Conservation (phyloP, 202 grass and related monocot genomes). For the Brachypodium distachyon region DNA sequence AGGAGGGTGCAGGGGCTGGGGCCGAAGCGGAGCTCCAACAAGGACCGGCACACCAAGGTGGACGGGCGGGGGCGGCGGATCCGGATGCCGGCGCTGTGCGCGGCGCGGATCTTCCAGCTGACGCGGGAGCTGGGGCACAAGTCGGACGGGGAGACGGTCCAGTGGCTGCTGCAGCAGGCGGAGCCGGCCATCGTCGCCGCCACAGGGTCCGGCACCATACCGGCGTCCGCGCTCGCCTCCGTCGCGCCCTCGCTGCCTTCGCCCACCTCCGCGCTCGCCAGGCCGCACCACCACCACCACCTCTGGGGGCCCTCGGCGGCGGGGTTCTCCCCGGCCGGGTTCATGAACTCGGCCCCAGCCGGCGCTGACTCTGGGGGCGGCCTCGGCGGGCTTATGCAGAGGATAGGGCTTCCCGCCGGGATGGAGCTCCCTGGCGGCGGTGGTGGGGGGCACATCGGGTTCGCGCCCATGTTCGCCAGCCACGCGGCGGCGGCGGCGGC, state of each 20-base stretch:
- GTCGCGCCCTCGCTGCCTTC: conserved; percentile 42
- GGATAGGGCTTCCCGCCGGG: conserved; percentile 45
- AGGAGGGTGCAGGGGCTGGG: conserved; percentile 36
- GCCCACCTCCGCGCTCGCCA: conserved; percentile 24
- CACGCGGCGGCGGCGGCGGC: conserved; percentile 42
- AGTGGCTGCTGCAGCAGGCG: conserved; percentile 97
- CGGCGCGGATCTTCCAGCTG: conserved; percentile 92
- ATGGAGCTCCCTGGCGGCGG: conserved; percentile 25
- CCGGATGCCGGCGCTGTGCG: conserved; percentile 97
- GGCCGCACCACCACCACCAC: conserved; percentile 45
- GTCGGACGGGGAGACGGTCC: conserved; percentile 93
- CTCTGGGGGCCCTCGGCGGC: conserved; percentile 42
- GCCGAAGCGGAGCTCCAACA: conserved; percentile 92
- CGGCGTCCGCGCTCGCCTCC: conserved; percentile 75
- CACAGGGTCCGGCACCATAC: conserved; percentile 85
- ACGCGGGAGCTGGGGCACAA: conserved; percentile 92
- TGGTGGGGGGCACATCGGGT: conserved; percentile 44
- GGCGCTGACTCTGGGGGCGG: conserved; percentile 15
- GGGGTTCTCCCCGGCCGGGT: conserved; percentile 34
- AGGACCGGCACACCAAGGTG: conserved; percentile 99
- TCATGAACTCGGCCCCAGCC: conserved; percentile 31
- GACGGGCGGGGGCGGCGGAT: conserved; percentile 90
- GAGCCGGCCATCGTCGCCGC: conserved; percentile 94
- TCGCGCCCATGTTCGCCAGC: conserved; percentile 64
- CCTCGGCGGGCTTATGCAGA: conserved; percentile 40